Evolutionary conservation across 345 rosid genomes (phyloP).

Genomic region (Eucalyptus shirleyi): DNA sequence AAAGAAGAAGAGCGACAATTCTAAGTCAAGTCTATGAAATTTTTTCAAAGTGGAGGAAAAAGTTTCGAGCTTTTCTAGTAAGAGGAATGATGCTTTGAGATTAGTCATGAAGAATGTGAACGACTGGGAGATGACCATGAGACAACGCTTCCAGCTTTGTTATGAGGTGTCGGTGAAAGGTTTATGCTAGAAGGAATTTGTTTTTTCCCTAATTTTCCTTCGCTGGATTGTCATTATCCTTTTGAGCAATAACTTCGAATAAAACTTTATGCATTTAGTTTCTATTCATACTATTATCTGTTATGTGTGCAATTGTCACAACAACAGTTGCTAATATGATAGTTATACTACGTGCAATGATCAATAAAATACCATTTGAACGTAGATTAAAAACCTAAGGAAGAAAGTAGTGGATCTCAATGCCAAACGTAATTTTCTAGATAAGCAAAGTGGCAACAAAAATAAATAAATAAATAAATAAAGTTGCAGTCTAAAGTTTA

Average conservation of each 20-base stretch:
- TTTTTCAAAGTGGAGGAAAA: not conserved
- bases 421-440: not conserved
- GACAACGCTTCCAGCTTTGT: not conserved
- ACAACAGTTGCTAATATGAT: not conserved
- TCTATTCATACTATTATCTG: not conserved
- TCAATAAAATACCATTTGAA: not conserved
- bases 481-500: not conserved
- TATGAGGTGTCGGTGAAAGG: not conserved
- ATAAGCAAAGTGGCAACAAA: not conserved
- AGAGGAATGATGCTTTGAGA: fast-evolving
- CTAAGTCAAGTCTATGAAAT: not conserved
- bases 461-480: too few species aligned
- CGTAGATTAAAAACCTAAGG: not conserved
- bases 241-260: not conserved
- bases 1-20: too few species aligned
- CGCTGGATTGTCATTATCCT: not conserved
- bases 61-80: not conserved
- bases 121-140: fast-evolving
- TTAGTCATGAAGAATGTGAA: not conserved
- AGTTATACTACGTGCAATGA: not conserved
- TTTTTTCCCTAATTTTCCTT: not conserved
- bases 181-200: not conserved
- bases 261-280: too few species aligned
- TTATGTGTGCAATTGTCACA: not conserved
- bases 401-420: not conserved